phyloP scores from a whole-genome alignment of 148 eudicot genomes.

The Persicaria tinctoria region DNA sequence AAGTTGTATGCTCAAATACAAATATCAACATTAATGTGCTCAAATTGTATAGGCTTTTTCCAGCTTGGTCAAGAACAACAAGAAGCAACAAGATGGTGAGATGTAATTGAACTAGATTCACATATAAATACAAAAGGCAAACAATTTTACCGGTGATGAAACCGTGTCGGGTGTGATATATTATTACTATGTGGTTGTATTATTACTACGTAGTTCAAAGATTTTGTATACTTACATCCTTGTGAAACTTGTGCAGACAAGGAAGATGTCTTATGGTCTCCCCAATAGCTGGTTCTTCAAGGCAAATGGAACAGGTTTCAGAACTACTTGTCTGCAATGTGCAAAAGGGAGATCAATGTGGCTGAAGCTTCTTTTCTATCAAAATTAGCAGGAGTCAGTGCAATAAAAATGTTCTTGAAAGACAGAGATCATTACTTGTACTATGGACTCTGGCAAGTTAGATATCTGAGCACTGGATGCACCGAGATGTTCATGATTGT shows the following conservation, averaged over 20 bases:
- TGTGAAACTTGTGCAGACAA: constrained; percentile 95
- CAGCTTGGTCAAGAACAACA: neutral
- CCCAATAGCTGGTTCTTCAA: constrained; percentile 71
- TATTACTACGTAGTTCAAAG: too few species aligned
- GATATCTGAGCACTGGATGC: constrained; percentile 53
- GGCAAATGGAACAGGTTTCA: constrained; percentile 79
- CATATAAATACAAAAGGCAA: too few species aligned
- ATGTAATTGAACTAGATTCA: too few species aligned
- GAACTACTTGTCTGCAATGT: constrained; percentile 44
- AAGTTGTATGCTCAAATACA: neutral
- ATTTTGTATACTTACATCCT: constrained; percentile 47
- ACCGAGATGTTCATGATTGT: constrained; percentile 74
- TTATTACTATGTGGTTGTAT: neutral
- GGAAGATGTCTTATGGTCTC: constrained; percentile 91
- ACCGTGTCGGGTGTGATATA: too few species aligned
- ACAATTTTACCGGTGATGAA: too few species aligned
- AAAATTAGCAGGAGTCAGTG: constrained; percentile 6
- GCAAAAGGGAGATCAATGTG: neutral
- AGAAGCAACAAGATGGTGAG: too few species aligned
- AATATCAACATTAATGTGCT: neutral
- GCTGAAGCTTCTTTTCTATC: constrained; percentile 5
- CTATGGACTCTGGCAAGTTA: constrained; percentile 64
- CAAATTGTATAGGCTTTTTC: neutral
- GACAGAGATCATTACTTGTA: constrained; percentile 40
- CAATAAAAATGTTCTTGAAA: neutral